These are phyloP conservation scores for Erysimum cheiranthoides DNA, from an alignment of 345 rosid species.

Conservation along the genomic window DNA sequence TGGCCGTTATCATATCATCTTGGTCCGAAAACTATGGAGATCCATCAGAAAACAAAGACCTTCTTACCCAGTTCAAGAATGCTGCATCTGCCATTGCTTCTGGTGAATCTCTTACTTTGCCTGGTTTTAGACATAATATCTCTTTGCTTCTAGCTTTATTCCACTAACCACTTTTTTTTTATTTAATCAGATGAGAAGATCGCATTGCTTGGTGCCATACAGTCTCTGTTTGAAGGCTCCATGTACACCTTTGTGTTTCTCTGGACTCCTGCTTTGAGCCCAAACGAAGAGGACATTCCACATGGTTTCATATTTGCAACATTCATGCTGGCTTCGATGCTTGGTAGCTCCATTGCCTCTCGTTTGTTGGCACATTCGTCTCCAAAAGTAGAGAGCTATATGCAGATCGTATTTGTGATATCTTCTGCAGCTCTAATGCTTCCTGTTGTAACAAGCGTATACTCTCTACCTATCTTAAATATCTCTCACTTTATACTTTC, in stretches of 20 bases:
- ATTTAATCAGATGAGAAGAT: slow-evolving; percentile 81
- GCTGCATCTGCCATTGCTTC: slow-evolving; percentile 77
- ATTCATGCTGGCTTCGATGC: slow-evolving; percentile 93
- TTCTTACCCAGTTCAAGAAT: slow-evolving; percentile 67
- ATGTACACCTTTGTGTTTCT: slow-evolving; percentile 98
- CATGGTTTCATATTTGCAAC: slow-evolving; percentile 97
- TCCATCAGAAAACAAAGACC: slow-evolving; percentile 66
- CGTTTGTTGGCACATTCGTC: slow-evolving; percentile 74
- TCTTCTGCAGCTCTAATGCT: slow-evolving; percentile 81
- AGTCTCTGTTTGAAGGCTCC: slow-evolving; percentile 97
- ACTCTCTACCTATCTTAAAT: slow-evolving; percentile 30
- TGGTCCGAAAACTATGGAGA: slow-evolving; percentile 78
- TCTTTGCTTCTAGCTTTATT: slow-evolving; percentile 10
- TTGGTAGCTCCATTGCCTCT: slow-evolving; percentile 95
- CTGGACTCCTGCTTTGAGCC: slow-evolving; percentile 98
- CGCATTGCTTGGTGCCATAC: slow-evolving; percentile 89
- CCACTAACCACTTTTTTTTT: slow-evolving; percentile 22
- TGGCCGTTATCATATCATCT: slow-evolving; percentile 61
- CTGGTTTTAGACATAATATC: slow-evolving; percentile 10
- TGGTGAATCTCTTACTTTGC: slow-evolving; percentile 49
- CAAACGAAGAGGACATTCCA: slow-evolving; percentile 88
- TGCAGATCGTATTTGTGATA: slow-evolving; percentile 84
- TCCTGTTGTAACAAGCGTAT: slow-evolving; percentile 79
- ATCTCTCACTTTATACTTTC: background rate
- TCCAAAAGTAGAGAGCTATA: slow-evolving; percentile 79